phyloP scores from a whole-genome alignment of 2,329 filamentous ascomycete genomes.

The Polytolypa hystricis region DNA sequence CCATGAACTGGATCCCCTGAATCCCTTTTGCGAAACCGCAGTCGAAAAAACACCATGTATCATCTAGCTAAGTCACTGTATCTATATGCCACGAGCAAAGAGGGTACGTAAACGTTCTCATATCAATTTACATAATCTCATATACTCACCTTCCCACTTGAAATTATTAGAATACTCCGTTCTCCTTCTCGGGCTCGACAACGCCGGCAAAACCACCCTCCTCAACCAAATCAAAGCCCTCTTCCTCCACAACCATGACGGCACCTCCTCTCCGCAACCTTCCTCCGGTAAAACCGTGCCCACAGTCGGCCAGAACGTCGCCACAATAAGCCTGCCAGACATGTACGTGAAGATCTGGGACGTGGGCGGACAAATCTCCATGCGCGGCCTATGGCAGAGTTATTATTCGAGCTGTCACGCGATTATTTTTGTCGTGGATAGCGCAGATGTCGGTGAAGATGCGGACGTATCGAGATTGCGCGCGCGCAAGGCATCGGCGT shows the following conservation, averaged over 20 bases:
- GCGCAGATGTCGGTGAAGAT: slow-evolving; percentile 74
- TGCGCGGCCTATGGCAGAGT: slow-evolving; percentile 87
- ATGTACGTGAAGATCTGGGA: slow-evolving; percentile 99
- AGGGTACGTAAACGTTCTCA: slow-evolving; percentile 47
- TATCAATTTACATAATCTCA: not conserved
- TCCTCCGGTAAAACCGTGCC: slow-evolving; percentile 74
- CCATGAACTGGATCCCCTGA: slow-evolving; percentile 1
- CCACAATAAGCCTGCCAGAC: slow-evolving; percentile 77
- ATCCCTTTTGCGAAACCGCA: not conserved
- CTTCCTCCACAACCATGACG: slow-evolving; percentile 42
- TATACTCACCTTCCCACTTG: slow-evolving; percentile 1
- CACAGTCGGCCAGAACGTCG: slow-evolving; percentile 94
- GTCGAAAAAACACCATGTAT: slow-evolving; percentile 54
- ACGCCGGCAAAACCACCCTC: slow-evolving; percentile 96
- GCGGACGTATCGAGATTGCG: slow-evolving; percentile 50
- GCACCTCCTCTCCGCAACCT: slow-evolving; percentile 45
- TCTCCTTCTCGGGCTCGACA: slow-evolving; percentile 92
- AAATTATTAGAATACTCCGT: slow-evolving; percentile 95
- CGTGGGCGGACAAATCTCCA: slow-evolving; percentile 80
- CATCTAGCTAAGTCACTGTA: slow-evolving; percentile 93
- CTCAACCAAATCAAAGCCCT: slow-evolving; percentile 91
- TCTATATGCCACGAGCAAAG: slow-evolving; percentile 90
- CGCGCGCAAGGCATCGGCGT: slow-evolving; percentile 2
- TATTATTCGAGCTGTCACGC: slow-evolving; percentile 93
- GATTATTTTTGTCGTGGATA: slow-evolving; percentile 96